phyloP scores from a whole-genome alignment of 345 rosid genomes.

The Linum lewisii region DNA sequence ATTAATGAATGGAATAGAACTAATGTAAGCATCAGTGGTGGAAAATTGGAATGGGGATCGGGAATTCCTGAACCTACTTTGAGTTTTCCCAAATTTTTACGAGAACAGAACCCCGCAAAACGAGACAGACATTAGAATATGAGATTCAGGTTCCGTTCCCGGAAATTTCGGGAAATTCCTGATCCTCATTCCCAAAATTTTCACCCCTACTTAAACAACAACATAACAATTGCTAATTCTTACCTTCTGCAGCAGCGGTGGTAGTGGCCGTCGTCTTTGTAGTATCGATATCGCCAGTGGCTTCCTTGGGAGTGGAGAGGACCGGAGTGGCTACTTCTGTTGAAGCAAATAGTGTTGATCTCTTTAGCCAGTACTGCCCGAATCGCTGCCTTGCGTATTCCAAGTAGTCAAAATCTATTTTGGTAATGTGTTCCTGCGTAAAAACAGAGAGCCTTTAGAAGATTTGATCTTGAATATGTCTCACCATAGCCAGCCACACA shows the following conservation, averaged over 20 bases:
- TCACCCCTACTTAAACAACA: too few species aligned
- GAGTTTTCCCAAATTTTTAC: too few species aligned
- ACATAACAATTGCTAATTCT: too few species aligned
- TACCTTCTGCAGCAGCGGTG: neutral
- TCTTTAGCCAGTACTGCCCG: conserved; percentile 23
- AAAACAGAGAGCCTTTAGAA: neutral
- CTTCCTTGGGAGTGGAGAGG: neutral
- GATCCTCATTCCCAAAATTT: too few species aligned
- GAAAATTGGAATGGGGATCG: too few species aligned
- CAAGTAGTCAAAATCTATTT: conserved; percentile 24
- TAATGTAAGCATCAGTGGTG: too few species aligned
- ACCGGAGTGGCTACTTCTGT: conserved; percentile 4
- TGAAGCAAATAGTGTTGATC: conserved; percentile 17
- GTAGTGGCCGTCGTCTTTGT: neutral
- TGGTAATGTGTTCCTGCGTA: conserved; percentile 18
- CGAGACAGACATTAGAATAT: too few species aligned
- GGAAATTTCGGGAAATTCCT: too few species aligned
- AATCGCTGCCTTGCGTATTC: conserved; percentile 26
- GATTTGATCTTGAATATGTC: neutral
- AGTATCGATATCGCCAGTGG: neutral
- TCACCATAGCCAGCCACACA: neutral
- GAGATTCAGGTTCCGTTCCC: too few species aligned
- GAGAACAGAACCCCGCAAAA: too few species aligned
- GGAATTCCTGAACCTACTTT: too few species aligned
- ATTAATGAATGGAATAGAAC: too few species aligned